These are phyloP conservation scores for Paramecium pentaurelia DNA, from an alignment of 73 alveolate species.

Conservation along the genomic window DNA sequence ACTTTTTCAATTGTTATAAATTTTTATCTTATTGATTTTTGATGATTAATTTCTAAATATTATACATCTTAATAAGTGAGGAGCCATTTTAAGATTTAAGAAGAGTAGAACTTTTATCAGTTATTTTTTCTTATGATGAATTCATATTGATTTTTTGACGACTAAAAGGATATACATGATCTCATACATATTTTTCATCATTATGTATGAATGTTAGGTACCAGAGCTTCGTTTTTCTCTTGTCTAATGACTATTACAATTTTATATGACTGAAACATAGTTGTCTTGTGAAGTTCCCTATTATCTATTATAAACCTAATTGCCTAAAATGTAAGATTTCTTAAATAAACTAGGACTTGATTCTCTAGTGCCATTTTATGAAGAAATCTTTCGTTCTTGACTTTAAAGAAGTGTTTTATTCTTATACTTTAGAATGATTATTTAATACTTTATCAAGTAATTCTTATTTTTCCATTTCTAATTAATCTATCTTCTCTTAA, in stretches of 20 bases:
- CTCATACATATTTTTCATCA: background rate
- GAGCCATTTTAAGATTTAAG: background rate
- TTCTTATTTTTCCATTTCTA: background rate
- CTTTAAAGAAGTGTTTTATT: background rate
- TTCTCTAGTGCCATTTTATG: background rate
- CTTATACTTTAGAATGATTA: background rate
- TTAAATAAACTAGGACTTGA: constrained; percentile 6
- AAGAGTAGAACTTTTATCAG: background rate
- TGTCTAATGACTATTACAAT: background rate
- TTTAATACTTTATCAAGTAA: background rate
- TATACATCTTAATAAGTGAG: background rate
- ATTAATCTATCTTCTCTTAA: background rate
- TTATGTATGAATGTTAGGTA: background rate
- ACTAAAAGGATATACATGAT: background rate
- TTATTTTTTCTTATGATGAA: background rate
- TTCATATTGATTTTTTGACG: background rate
- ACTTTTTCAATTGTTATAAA: background rate
- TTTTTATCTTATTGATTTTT: background rate
- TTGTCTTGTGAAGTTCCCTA: background rate
- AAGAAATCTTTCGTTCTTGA: background rate
- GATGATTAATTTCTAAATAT: background rate
- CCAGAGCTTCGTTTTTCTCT: background rate
- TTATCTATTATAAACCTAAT: background rate
- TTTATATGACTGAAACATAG: background rate
- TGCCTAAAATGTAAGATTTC: background rate